Evolutionary conservation across 2,329 filamentous ascomycete genomes (phyloP), one percentile per base, ranked within the genome.

Genomic region (Botrytis porri): DNA sequence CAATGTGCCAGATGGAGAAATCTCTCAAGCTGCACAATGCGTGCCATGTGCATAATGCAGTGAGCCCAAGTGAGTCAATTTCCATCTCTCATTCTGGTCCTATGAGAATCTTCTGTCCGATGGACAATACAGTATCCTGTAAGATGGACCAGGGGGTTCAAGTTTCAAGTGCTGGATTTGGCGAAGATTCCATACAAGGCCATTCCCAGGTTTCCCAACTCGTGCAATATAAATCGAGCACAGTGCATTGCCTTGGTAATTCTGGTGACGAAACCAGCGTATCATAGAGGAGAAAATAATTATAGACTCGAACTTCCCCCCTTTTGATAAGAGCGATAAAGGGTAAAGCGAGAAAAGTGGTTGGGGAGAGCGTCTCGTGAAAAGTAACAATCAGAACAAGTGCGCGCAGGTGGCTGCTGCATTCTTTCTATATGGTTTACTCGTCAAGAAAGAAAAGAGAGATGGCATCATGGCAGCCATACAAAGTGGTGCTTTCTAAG

Each of bases 291-390:
- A 63, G 16, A 63, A n/a, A n/a, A 39, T 48, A n/a, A 22, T 25
- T 37, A 45, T 37, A 41, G 39, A 54, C 66, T 57, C 39, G 39
- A 57, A 18, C 32, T 59, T 43, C 29, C 51, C 66, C 66, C 69
- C 29, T 62, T 70, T 70, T 32, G 57, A 70, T 62, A 61, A 62
- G 57, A 14, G 25, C 43, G 57, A 70, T 61, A 70, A 61, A 35
- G 60, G 60, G 35, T 9, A 62, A 62, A 39, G 60, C 60, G 60
- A 62, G 37, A 37, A 39, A 41, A 41, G 37, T 39, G 60, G 60
- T n/a, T 62, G 60, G 35, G 60, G 25, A 62, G n/a, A 62, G 57
- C 32, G 29, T 39, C 59, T 61, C 60, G 60, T n/a, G 39, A 39
- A 61, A 39, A 39, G 59, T n/a, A 61, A 35, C 35, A 14, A 61